phyloP scores from a whole-genome alignment of 1,284 basidiomycete genomes.

The Sanghuangporus weigelae region DNA sequence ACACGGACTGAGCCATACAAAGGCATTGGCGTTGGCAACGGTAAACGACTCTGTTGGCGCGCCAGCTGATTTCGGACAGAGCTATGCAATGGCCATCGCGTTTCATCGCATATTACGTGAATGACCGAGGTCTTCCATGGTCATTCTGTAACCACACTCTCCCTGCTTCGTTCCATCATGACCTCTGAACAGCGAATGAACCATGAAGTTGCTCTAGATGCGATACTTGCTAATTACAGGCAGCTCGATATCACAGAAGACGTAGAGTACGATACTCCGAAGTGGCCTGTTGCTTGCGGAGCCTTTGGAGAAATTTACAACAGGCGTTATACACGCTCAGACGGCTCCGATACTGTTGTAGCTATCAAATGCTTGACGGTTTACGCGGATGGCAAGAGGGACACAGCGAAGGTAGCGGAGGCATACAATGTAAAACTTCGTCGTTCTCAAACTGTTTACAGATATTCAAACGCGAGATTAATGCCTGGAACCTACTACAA shows the following conservation, averaged over 20 bases:
- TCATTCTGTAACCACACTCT: no score
- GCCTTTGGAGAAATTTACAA: conserved; percentile 4
- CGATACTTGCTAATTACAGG: neutral
- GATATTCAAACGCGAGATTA: conserved; percentile 5
- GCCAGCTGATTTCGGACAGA: no score
- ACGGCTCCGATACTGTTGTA: neutral
- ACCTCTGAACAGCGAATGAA: neutral
- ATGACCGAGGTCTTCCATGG: no score
- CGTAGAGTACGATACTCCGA: neutral
- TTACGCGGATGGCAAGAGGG: neutral
- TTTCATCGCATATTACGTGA: neutral
- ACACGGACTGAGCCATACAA: no score
- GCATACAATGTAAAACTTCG: neutral
- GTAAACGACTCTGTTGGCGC: no score
- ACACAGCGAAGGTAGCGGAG: neutral
- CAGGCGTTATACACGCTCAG: neutral
- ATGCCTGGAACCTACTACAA: conserved; percentile 1
- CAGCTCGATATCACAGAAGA: neutral
- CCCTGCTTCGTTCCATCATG: neutral
- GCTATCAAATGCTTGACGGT: neutral
- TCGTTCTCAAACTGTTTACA: neutral
- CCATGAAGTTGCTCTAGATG: neutral
- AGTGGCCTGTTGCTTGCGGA: neutral
- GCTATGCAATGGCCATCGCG: neutral
- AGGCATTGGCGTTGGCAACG: no score